Evolutionary conservation across 2,329 filamentous ascomycete genomes (phyloP), one percentile per base, ranked within the genome.

Genomic region (Clathrospora elynae): DNA sequence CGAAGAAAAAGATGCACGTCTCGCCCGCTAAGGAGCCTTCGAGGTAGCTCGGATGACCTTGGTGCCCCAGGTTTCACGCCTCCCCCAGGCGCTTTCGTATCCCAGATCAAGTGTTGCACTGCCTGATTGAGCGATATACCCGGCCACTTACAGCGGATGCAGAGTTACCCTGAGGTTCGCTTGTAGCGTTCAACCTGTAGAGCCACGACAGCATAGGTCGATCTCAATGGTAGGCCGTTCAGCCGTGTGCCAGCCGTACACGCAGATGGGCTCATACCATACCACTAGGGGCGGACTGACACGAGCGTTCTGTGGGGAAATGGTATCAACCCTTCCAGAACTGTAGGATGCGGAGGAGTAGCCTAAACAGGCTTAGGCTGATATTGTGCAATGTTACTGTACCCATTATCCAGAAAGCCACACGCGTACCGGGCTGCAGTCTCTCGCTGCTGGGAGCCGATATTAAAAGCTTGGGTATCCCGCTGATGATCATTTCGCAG

Each of bases 341-440:
- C 48, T 43, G 48, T 59, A 49, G 55, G 52, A 53, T 55, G 50
- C 64, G 65, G 65, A 66, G 64, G 18, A 61, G 16, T 48, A 29
- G 5, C 65, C 55, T 30, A 7, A 51, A 57, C 20, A 16, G 51
- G 62, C 39, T 46, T 67, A 66, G 63, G 9, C 45, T 44, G 28
- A 34, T 33, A 50, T 14, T 46, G 46, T 44, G 51, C 57, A 64
- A 67, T 66, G 65, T 60, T 64, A 67, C 65, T 59, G 56, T 66
- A 57, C 53, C 60, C 51, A 59, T 62, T 49, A 30, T 23, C 50
- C 54, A 46, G 51, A 50, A 59, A 64, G 60, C 62, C 58, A 66
- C 54, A 51, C 42, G 33, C 42, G 50, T 48, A 50, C 59, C 49
- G 44, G 52, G 57, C 57, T 63, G 58, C 56, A 56, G 61, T 62